Evolutionary conservation across 2,329 filamentous ascomycete genomes (phyloP).

Genomic region (Calycina herbarum): DNA sequence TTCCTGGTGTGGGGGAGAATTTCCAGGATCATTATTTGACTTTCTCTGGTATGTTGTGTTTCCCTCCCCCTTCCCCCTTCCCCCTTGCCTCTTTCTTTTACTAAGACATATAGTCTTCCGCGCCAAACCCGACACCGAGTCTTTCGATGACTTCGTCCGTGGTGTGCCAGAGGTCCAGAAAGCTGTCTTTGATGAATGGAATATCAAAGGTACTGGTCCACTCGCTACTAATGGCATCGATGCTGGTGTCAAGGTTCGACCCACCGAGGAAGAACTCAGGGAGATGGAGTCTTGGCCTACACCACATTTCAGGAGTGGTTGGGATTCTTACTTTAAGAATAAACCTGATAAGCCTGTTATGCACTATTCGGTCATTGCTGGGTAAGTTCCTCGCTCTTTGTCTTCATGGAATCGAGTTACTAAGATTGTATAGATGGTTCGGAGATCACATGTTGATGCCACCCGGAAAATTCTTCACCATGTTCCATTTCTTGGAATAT

Average conservation of each 20-base stretch:
- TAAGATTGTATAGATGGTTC: slow-evolving; percentile 45
- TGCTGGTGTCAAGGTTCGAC: slow-evolving; percentile 54
- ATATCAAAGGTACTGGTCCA: slow-evolving; percentile 70
- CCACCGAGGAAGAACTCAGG: slow-evolving; percentile 55
- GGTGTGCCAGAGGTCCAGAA: slow-evolving; percentile 74
- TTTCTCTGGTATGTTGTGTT: slow-evolving; percentile 40
- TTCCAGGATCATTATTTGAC: slow-evolving; percentile 59
- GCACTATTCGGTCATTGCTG: slow-evolving; percentile 78
- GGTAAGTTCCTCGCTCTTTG: slow-evolving; percentile 42
- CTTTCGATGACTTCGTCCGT: slow-evolving; percentile 77
- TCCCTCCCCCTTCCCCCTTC: too few species aligned
- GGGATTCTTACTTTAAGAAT: slow-evolving; percentile 81
- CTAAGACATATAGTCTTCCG: slow-evolving; percentile 21
- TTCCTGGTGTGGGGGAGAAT: slow-evolving; percentile 54
- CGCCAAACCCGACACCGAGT: slow-evolving; percentile 59
- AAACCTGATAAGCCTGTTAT: slow-evolving; percentile 86
- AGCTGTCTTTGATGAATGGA: slow-evolving; percentile 73
- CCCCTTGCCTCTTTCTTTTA: too few species aligned
- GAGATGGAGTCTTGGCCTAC: slow-evolving; percentile 64
- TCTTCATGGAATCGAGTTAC: too few species aligned
- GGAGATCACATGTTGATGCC: slow-evolving; percentile 61
- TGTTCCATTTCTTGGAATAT: slow-evolving; percentile 57
- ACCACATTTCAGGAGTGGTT: slow-evolving; percentile 71
- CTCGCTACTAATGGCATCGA: slow-evolving; percentile 42
- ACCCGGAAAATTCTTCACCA: slow-evolving; percentile 51